phyloP scores from a whole-genome alignment of 257 asterid species.

The Lantana camara region DNA sequence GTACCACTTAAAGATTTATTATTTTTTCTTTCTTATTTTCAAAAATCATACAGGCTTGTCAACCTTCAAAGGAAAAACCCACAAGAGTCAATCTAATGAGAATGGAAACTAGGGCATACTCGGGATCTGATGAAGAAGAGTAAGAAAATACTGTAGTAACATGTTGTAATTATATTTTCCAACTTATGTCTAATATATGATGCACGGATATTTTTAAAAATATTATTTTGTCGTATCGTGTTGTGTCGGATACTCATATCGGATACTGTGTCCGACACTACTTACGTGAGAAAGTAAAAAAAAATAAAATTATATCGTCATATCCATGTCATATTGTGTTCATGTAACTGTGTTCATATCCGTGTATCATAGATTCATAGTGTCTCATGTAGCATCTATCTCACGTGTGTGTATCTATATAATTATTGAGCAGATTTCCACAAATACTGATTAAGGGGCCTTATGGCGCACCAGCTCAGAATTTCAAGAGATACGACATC shows the following conservation, averaged over 20 bases:
- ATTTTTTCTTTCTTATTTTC: too few species aligned
- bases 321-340: too few species aligned
- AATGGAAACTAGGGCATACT: conserved; percentile 67
- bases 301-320: too few species aligned
- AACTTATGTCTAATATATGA: too few species aligned
- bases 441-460: conserved; percentile 77
- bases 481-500: conserved; percentile 78
- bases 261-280: too few species aligned
- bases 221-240: too few species aligned
- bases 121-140: conserved; percentile 51
- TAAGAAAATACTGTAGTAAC: conserved; percentile 28
- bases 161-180: not conserved
- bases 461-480: conserved; percentile 93
- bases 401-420: not conserved
- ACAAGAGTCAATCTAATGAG: conserved; percentile 61
- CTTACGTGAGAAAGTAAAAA: too few species aligned
- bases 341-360: too few species aligned
- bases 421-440: conserved; percentile 55
- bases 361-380: too few species aligned
- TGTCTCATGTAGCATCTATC: not conserved
- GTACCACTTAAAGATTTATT: too few species aligned
- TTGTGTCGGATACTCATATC: too few species aligned
- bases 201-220: too few species aligned
- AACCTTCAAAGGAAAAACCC: conserved; percentile 45
- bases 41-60: conserved; percentile 56